Conservation (phyloP, 176 grass and related monocot species). For the Typha latifolia region DNA sequence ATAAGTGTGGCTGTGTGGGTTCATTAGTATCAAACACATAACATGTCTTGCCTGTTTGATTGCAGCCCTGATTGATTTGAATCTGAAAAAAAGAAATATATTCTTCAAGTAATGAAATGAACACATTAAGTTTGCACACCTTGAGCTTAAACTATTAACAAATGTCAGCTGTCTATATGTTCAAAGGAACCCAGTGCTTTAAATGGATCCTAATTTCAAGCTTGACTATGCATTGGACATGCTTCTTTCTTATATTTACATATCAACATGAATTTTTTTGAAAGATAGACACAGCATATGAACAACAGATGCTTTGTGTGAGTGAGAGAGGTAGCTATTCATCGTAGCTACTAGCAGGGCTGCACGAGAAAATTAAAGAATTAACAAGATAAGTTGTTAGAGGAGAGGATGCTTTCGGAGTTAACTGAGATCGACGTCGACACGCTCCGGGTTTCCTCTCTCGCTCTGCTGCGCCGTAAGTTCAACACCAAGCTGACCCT, state of each 20-base stretch:
- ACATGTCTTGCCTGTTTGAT: too few relatives aligned
- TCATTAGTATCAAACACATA: too few relatives aligned
- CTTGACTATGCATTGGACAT: background rate
- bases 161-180: background rate
- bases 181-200: background rate
- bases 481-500: slow-evolving; percentile 73
- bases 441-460: slow-evolving; percentile 54
- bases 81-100: background rate
- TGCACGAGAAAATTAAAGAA: slow-evolving; percentile 3
- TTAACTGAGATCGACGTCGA: slow-evolving; percentile 62
- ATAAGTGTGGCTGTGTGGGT: too few relatives aligned
- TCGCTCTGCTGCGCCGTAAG: slow-evolving; percentile 65
- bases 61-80: background rate
- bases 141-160: slow-evolving; percentile 1
- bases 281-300: background rate
- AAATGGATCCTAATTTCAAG: background rate
- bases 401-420: background rate
- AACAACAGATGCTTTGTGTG: slow-evolving; percentile 3
- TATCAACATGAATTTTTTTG: slow-evolving; percentile 3
- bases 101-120: background rate
- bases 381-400: slow-evolving; percentile 1
- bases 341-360: background rate
- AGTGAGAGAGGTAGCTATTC: background rate
- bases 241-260: slow-evolving; percentile 10
- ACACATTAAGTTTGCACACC: slow-evolving; percentile 6